phyloP scores from a whole-genome alignment of 2,329 filamentous ascomycete species.

The Aspergillus ruber region DNA sequence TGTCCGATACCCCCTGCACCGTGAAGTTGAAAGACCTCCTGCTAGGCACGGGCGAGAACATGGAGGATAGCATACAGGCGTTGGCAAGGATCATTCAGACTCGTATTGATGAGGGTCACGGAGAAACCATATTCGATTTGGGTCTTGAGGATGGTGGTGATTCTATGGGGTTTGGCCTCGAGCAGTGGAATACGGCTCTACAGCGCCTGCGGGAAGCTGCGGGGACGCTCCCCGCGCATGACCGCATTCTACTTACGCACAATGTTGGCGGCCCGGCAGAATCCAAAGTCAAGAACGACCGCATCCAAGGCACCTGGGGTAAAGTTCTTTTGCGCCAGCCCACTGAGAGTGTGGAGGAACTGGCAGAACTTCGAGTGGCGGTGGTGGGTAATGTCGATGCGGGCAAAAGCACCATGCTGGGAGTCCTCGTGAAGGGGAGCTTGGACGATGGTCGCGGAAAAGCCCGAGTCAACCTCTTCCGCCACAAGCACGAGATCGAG shows the following conservation, averaged over 20 bases:
- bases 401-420: slow-evolving; percentile 92
- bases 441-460: slow-evolving; percentile 92
- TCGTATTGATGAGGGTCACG: slow-evolving; percentile 73
- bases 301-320: slow-evolving; percentile 70
- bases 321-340: slow-evolving; percentile 76
- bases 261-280: slow-evolving; percentile 77
- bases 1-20: slow-evolving; percentile 60
- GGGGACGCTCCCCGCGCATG: slow-evolving; percentile 62
- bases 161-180: slow-evolving; percentile 66
- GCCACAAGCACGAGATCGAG: slow-evolving; percentile 97
- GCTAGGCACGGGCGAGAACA: slow-evolving; percentile 48
- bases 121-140: slow-evolving; percentile 85
- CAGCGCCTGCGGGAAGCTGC: slow-evolving; percentile 60
- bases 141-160: slow-evolving; percentile 88
- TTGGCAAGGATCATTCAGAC: slow-evolving; percentile 61
- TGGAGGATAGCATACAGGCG: slow-evolving; percentile 55
- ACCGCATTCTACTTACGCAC: slow-evolving; percentile 77
- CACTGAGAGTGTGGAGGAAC: slow-evolving; percentile 69
- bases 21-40: slow-evolving; percentile 71
- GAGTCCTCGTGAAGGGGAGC: slow-evolving; percentile 89
- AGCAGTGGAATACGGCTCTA: slow-evolving; percentile 70
- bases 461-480: slow-evolving; percentile 89
- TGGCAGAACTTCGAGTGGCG: slow-evolving; percentile 92
- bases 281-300: slow-evolving; percentile 56
- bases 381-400: slow-evolving; percentile 98